Conservation (phyloP, 768 basidiomycete species). For the Tricholoma sp. region DNA sequence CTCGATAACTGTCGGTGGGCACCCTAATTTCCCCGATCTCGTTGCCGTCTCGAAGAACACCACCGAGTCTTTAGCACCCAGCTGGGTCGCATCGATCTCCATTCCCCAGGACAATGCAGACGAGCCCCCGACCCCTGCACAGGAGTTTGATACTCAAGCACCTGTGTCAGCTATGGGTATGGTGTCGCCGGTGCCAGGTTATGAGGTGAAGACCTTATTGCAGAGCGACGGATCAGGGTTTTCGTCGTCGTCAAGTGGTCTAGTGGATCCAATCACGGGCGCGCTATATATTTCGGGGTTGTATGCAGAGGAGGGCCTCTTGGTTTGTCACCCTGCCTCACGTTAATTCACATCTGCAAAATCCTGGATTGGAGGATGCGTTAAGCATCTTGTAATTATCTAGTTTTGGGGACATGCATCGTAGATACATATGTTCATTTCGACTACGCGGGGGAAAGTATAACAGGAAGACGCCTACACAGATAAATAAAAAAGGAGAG, state of each 20-base stretch:
- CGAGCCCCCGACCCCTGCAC: slow-evolving; percentile 1
- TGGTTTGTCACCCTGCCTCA: slow-evolving; percentile 36
- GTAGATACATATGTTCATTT: slow-evolving; percentile 5
- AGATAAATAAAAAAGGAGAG: slow-evolving; percentile 12
- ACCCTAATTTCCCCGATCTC: slow-evolving; percentile 58
- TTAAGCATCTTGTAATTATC: background rate
- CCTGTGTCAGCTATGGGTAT: slow-evolving; percentile 44
- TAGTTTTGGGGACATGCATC: background rate
- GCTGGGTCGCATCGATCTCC: slow-evolving; percentile 54
- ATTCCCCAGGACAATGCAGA: slow-evolving; percentile 11
- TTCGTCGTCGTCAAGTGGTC: slow-evolving; percentile 44
- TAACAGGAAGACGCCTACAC: slow-evolving; percentile 7
- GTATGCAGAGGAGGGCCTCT: slow-evolving; percentile 48
- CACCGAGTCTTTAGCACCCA: slow-evolving; percentile 37
- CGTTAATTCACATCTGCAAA: slow-evolving; percentile 7
- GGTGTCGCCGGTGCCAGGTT: slow-evolving; percentile 28
- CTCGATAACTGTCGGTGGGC: slow-evolving; percentile 55
- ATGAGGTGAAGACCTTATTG: slow-evolving; percentile 58
- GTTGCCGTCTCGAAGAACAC: slow-evolving; percentile 39
- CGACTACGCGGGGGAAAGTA: slow-evolving; percentile 7
- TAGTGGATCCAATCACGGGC: slow-evolving; percentile 46
- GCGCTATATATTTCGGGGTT: slow-evolving; percentile 51
- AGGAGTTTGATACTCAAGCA: slow-evolving; percentile 36
- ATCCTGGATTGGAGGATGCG: background rate
- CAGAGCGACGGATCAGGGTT: slow-evolving; percentile 68